A percentile compares a stretch with the other conserved stretches of the same genome.
Evolutionary conservation across 139 green algal species (phyloP).

Genomic region (Raphidocelis subcapitata): DNA sequence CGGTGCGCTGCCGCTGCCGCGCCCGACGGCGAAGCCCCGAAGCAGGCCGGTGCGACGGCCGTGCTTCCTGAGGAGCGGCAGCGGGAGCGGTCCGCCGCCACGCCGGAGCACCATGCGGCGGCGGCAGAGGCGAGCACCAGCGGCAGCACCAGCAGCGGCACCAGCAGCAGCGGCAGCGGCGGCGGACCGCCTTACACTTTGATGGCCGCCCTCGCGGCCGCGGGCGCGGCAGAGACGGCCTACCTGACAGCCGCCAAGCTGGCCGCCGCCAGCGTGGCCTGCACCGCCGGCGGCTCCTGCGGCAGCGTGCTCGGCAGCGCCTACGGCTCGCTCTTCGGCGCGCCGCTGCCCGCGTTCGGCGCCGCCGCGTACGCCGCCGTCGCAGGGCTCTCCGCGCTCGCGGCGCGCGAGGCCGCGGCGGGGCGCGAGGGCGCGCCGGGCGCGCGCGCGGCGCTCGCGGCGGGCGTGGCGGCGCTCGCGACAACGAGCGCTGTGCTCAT

Average conservation of each 20-base stretch:
- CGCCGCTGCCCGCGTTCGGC: constrained; percentile 72
- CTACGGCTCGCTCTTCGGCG: constrained; percentile 71
- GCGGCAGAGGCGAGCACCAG: too few species aligned
- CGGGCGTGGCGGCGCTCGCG: constrained; percentile 56
- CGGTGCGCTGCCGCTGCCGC: too few species aligned
- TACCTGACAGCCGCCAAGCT: constrained; percentile 85
- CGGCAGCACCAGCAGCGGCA: too few species aligned
- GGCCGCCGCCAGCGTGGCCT: constrained; percentile 47
- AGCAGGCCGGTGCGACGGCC: too few species aligned
- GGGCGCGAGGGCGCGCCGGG: neutral
- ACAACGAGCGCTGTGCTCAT: constrained; percentile 71
- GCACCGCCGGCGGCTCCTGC: constrained; percentile 66
- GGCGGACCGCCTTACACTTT: constrained; percentile 7
- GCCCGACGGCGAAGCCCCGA: too few species aligned
- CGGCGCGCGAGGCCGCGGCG: neutral
- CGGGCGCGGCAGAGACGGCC: constrained; percentile 68
- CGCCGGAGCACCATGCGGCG: too few species aligned
- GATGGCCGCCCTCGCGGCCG: constrained; percentile 45
- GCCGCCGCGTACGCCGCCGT: constrained; percentile 64
- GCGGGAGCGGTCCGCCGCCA: too few species aligned
- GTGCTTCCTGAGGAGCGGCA: too few species aligned
- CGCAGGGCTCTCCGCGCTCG: constrained; percentile 33
- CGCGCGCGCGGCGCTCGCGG: constrained; percentile 30
- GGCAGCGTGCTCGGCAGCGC: constrained; percentile 66
- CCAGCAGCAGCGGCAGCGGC: too few species aligned